Percentiles rank a stretch among this genome's conserved stretches.
Evolutionary conservation across 345 rosid genomes (phyloP).

Genomic region (Lepidium africanum): DNA sequence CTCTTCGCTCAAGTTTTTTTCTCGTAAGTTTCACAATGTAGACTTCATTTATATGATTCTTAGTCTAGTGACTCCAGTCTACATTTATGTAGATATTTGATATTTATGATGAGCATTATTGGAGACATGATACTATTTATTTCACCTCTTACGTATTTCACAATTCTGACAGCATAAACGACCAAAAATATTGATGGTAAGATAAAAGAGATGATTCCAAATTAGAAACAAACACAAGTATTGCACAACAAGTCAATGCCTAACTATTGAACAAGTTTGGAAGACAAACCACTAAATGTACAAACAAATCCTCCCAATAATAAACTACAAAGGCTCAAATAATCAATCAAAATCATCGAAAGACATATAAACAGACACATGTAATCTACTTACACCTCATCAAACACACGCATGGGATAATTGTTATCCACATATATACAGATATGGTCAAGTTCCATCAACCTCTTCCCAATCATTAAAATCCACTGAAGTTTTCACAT

Average conservation of each 20-base stretch:
- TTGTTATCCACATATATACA: constrained; percentile 14
- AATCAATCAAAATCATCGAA: constrained; percentile 3
- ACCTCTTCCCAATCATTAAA: not conserved
- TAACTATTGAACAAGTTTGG: constrained; percentile 14
- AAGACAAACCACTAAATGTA: constrained; percentile 23
- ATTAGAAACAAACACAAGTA: constrained; percentile 20
- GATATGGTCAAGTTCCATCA: constrained; percentile 10
- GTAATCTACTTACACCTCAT: constrained; percentile 16
- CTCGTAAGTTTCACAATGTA: not conserved
- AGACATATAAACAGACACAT: not conserved
- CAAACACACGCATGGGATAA: constrained; percentile 16
- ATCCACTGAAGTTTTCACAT: too few species aligned
- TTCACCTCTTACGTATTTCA: not conserved
- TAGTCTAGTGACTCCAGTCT: constrained; percentile 1
- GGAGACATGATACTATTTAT: not conserved
- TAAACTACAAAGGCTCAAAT: constrained; percentile 12
- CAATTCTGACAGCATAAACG: not conserved
- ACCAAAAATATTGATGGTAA: not conserved
- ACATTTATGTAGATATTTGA: not conserved
- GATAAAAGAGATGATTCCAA: constrained; percentile 13
- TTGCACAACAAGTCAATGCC: constrained; percentile 24
- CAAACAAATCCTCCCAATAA: constrained; percentile 22
- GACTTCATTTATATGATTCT: not conserved
- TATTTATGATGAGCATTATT: not conserved
- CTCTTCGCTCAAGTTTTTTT: not conserved